Conservation (phyloP, 1,284 basidiomycete species). For the Austroboletus novae-zelandiae region DNA sequence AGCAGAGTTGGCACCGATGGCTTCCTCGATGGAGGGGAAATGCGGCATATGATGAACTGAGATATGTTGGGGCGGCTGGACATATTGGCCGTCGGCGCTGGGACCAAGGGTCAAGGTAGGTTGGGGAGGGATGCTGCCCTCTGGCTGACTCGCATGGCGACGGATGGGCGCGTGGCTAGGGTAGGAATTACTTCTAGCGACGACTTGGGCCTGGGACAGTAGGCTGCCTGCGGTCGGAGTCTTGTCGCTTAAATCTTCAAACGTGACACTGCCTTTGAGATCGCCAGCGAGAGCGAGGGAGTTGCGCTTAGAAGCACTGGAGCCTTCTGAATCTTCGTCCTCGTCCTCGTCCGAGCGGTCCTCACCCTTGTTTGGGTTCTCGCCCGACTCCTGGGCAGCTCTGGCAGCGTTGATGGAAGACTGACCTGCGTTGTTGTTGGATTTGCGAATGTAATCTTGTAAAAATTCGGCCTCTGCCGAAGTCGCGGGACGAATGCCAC, state of each 20-base stretch:
- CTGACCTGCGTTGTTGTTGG: constrained; percentile 79
- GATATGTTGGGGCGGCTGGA: constrained; percentile 44
- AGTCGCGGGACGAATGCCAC: constrained; percentile 84
- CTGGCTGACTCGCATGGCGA: constrained; percentile 58
- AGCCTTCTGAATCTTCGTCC: constrained; percentile 76
- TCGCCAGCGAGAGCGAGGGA: constrained; percentile 66
- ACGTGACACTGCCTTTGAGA: constrained; percentile 54
- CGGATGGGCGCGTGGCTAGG: constrained; percentile 73
- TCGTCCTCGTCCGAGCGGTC: constrained; percentile 79
- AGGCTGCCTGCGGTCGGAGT: constrained; percentile 76
- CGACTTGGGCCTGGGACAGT: constrained; percentile 70
- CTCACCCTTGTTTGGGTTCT: constrained; percentile 52
- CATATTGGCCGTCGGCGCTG: constrained; percentile 42
- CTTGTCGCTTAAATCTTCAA: constrained; percentile 71
- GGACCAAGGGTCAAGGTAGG: constrained; percentile 53
- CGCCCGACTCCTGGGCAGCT: constrained; percentile 60
- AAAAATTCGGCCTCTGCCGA: constrained; percentile 86
- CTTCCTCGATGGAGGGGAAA: constrained; percentile 84
- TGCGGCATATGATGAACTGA: constrained; percentile 75
- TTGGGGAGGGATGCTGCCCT: constrained; percentile 46
- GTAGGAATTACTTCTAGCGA: constrained; percentile 53
- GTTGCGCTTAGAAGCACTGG: constrained; percentile 68
- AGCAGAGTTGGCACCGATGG: constrained; percentile 68
- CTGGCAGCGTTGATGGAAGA: constrained; percentile 69
- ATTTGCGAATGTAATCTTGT: constrained; percentile 85